A percentile compares a stretch with the other conserved stretches of the same genome.
Conservation (phyloP, 2,329 filamentous ascomycete genomes). For the Ascochyta fabae region DNA sequence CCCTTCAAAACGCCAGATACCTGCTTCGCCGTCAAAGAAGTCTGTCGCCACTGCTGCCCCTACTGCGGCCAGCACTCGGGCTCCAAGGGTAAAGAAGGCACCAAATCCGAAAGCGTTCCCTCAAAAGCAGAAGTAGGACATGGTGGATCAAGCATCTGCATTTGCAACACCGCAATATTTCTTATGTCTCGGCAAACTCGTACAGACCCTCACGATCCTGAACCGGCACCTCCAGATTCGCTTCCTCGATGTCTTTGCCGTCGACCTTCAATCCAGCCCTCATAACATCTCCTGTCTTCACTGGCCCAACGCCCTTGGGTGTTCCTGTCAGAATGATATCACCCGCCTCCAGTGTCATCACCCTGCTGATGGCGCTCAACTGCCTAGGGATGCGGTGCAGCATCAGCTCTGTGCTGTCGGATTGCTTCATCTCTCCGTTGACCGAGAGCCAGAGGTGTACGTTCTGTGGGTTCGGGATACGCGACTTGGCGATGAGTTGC, state of each 20-base stretch:
- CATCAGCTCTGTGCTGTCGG: constrained; percentile 92
- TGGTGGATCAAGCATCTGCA: background rate
- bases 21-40: constrained; percentile 3
- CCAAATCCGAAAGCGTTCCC: background rate
- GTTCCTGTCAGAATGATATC: constrained; percentile 97
- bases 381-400: constrained; percentile 88
- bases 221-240: constrained; percentile 81
- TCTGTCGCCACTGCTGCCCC: background rate
- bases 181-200: constrained; percentile 65
- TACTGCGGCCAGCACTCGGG: constrained; percentile 12
- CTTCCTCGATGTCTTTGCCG: constrained; percentile 84
- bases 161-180: background rate
- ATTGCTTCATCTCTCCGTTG: constrained; percentile 78
- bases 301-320: constrained; percentile 90
- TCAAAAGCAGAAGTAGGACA: constrained; percentile 1
- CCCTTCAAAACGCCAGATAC: background rate
- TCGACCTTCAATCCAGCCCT: constrained; percentile 79
- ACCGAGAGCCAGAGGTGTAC: constrained; percentile 86
- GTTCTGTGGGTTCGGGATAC: constrained; percentile 86
- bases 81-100: background rate
- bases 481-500: constrained; percentile 77
- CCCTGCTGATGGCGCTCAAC: constrained; percentile 87
- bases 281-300: constrained; percentile 86
- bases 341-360: constrained; percentile 91
- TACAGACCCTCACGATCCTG: constrained; percentile 81